Evolutionary conservation across 192 early-diverging fungal genomes (phyloP).

Genomic region (Dispira simplex): DNA sequence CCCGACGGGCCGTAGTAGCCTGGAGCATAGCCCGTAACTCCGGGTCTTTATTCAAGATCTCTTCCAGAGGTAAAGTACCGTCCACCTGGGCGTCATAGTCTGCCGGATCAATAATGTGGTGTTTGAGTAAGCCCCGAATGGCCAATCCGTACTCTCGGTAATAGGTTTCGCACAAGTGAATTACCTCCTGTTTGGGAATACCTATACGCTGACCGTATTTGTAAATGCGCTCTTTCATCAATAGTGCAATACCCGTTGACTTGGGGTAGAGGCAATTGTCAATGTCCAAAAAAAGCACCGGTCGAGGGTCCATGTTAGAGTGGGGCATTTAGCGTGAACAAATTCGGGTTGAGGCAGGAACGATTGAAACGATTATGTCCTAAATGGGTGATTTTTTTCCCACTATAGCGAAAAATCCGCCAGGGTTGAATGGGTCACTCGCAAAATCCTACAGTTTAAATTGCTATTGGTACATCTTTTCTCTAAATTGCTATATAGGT

Average conservation of each 20-base stretch:
- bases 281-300: conserved; percentile 64
- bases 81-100: conserved; percentile 56
- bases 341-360: neutral
- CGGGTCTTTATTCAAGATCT: conserved; percentile 37
- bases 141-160: conserved; percentile 56
- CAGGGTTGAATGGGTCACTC: no score
- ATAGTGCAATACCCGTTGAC: conserved; percentile 25
- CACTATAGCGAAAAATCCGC: no score
- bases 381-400: no score
- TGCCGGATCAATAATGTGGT: conserved; percentile 47
- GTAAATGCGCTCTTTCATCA: conserved; percentile 47
- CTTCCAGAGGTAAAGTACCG: conserved; percentile 44
- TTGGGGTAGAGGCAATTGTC: conserved; percentile 63
- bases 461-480: no score
- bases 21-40: conserved; percentile 44
- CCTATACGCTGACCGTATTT: conserved; percentile 38
- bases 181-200: conserved; percentile 32
- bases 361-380: no score
- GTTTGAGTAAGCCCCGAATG: conserved; percentile 46
- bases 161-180: conserved; percentile 34
- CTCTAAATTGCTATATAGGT: no score
- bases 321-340: neutral
- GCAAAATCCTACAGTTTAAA: no score
- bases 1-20: conserved; percentile 34
- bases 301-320: neutral